Percentiles rank a stretch among this genome's conserved stretches.
Conservation (phyloP, 257 asterid species). For the Nicotiana benthamiana region DNA sequence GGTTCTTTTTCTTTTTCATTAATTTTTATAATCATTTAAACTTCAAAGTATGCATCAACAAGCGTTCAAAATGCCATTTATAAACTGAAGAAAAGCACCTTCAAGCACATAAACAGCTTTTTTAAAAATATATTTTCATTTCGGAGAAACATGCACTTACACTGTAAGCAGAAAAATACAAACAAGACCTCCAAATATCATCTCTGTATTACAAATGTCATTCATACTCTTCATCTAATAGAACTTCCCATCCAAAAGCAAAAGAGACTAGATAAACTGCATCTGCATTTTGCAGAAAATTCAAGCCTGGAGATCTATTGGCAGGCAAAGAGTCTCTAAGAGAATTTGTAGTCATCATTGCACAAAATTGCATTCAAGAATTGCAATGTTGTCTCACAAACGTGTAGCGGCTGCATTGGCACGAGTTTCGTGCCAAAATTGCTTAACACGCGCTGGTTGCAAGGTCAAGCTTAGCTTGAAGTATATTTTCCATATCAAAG, state of each 20-base stretch:
- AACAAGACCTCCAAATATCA: neutral
- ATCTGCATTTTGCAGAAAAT: neutral
- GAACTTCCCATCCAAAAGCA: neutral
- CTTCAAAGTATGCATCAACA: neutral
- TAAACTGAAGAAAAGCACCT: neutral
- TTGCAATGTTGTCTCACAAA: conserved; percentile 4
- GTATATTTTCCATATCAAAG: neutral
- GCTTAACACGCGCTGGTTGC: neutral
- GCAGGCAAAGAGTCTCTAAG: neutral
- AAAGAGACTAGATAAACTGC: neutral
- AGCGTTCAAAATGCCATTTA: neutral
- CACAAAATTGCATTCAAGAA: neutral
- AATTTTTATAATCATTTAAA: neutral
- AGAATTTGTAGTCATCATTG: neutral
- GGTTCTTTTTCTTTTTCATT: neutral
- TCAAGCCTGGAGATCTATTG: neutral
- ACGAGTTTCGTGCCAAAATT: neutral
- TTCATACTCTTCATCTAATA: neutral
- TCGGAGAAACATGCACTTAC: neutral
- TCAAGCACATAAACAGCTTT: neutral
- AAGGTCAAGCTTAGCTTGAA: neutral
- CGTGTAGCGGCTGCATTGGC: conserved; percentile 1
- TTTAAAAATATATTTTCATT: neutral
- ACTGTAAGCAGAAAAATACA: neutral
- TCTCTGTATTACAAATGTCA: neutral